A percentile compares a stretch with the other conserved stretches of the same genome.
Conservation (phyloP, 2,329 filamentous ascomycete genomes). For the Fusarium pseudonygamai region DNA sequence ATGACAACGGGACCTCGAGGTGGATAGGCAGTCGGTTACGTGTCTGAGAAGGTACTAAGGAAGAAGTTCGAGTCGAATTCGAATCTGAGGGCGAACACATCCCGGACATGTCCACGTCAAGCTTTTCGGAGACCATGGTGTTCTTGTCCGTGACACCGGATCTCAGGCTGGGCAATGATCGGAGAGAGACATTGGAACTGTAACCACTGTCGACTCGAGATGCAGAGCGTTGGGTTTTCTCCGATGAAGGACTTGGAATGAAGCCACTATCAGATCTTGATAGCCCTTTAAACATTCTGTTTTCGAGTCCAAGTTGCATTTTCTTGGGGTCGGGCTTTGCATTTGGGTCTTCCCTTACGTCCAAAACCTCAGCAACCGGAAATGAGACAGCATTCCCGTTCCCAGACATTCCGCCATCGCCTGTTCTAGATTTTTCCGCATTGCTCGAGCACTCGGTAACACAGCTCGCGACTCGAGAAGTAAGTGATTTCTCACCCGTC, state of each 20-base stretch:
- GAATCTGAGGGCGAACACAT: constrained; percentile 29
- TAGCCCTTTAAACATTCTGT: constrained; percentile 37
- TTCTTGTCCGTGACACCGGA: constrained; percentile 33
- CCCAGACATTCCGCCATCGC: constrained; percentile 29
- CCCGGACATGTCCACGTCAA: constrained; percentile 15
- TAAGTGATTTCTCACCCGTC: constrained; percentile 1
- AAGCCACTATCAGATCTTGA: constrained; percentile 59
- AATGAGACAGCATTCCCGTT: constrained; percentile 45
- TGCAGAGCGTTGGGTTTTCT: constrained; percentile 55
- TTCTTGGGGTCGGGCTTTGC: constrained; percentile 50
- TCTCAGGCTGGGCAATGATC: constrained; percentile 56
- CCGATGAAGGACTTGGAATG: constrained; percentile 56
- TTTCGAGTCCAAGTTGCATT: constrained; percentile 32
- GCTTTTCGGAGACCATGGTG: constrained; percentile 32
- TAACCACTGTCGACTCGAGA: constrained; percentile 70
- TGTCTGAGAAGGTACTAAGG: constrained; percentile 28
- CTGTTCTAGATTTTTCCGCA: constrained; percentile 26
- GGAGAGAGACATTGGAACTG: constrained; percentile 67
- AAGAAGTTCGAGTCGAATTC: constrained; percentile 33
- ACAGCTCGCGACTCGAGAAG: neutral
- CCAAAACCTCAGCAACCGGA: constrained; percentile 49
- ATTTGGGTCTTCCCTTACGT: constrained; percentile 55
- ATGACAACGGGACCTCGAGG: constrained; percentile 27
- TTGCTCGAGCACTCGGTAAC: constrained; percentile 14
- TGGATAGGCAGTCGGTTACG: constrained; percentile 29